Conservation (phyloP, 352 stramenopile genomes). For the Elongisporangium undulatum region DNA sequence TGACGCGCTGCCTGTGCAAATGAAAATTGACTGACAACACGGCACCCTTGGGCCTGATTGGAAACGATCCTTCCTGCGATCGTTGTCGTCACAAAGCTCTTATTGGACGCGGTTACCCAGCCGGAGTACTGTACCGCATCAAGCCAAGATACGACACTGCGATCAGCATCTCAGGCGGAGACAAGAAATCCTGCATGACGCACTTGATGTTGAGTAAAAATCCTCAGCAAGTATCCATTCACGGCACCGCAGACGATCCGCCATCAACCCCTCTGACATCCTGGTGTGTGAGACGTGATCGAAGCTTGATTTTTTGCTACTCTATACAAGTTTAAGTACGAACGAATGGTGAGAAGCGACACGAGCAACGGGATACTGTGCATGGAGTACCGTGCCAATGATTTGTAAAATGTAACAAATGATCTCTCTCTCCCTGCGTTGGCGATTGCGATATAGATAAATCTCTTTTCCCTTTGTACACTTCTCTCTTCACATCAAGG, state of each 20-base stretch:
- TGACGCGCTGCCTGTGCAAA: background rate
- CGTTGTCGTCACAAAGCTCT: background rate
- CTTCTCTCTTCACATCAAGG: background rate
- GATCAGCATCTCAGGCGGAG: background rate
- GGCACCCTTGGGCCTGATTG: background rate
- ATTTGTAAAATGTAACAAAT: too few species aligned
- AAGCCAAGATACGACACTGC: background rate
- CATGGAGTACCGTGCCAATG: too few species aligned
- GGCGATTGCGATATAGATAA: background rate
- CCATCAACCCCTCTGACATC: background rate
- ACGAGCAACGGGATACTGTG: background rate
- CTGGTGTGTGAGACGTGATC: background rate
- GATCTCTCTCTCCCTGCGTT: background rate
- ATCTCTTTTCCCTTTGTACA: background rate
- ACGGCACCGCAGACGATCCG: background rate
- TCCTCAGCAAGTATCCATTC: background rate
- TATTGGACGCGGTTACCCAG: background rate
- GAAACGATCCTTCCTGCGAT: background rate
- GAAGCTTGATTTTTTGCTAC: too few species aligned
- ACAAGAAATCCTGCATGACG: background rate
- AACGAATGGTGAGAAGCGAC: background rate
- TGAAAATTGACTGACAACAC: background rate
- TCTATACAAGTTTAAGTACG: background rate
- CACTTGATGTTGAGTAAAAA: background rate
- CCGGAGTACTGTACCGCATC: background rate